phyloP scores from a whole-genome alignment of 148 eudicot species.

The Camellia sinensis region DNA sequence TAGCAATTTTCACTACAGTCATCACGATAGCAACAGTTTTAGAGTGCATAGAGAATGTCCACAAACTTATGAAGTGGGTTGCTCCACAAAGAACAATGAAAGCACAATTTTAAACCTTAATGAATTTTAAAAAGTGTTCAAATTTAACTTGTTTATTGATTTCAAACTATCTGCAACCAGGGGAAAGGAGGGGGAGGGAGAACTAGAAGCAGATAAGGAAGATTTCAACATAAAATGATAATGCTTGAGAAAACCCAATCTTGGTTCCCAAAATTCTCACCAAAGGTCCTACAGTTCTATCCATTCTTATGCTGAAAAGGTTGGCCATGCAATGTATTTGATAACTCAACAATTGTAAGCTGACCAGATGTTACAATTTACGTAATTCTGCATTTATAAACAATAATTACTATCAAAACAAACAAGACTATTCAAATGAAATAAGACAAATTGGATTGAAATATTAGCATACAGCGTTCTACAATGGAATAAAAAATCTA shows the following conservation, averaged over 20 bases:
- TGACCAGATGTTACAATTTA: not conserved
- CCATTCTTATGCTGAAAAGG: not conserved
- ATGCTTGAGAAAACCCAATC: not conserved
- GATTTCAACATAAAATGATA: too few relatives aligned
- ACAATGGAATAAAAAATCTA: constrained; percentile 16
- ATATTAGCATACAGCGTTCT: constrained; percentile 53
- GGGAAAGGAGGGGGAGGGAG: too few relatives aligned
- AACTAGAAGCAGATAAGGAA: too few relatives aligned
- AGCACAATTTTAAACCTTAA: constrained; percentile 31
- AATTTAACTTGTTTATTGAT: too few relatives aligned
- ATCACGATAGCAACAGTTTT: constrained; percentile 80
- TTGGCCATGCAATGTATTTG: not conserved
- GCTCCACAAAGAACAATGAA: constrained; percentile 91
- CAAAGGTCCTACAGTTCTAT: not conserved
- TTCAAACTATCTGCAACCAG: too few relatives aligned
- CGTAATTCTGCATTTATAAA: not conserved
- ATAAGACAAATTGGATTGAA: constrained; percentile 65
- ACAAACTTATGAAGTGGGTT: constrained; percentile 79
- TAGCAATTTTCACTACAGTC: constrained; percentile 73
- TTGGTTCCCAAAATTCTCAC: not conserved
- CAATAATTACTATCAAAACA: not conserved
- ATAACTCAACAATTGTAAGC: not conserved
- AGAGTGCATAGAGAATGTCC: constrained; percentile 79
- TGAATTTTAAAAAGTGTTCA: too few relatives aligned
- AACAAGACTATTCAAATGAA: constrained; percentile 5